Evolutionary conservation across 2,329 filamentous ascomycete genomes (phyloP).

Genomic region (Cladosporium sp.): DNA sequence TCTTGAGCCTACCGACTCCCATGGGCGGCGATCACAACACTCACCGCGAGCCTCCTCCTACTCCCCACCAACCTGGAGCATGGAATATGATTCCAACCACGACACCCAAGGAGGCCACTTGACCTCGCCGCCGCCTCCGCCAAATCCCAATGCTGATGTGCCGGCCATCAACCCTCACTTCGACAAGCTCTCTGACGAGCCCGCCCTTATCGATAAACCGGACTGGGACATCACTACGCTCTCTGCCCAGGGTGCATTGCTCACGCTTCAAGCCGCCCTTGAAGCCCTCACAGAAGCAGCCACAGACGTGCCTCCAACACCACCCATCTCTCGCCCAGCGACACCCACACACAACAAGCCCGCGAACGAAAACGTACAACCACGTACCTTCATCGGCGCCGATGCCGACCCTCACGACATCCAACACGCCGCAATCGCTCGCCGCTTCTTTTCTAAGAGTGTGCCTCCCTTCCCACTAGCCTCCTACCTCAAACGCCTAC

Average conservation of each 20-base stretch:
- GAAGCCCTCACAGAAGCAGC: slow-evolving; percentile 68
- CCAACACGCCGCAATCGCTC: slow-evolving; percentile 82
- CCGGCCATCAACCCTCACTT: slow-evolving; percentile 16
- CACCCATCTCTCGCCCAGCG: slow-evolving; percentile 64
- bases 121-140: slow-evolving; percentile 22
- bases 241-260: slow-evolving; percentile 72
- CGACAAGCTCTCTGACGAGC: slow-evolving; percentile 31
- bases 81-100: slow-evolving; percentile 21
- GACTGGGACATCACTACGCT: slow-evolving; percentile 72
- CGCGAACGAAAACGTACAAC: slow-evolving; percentile 47
- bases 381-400: slow-evolving; percentile 49
- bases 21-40: slow-evolving; percentile 16
- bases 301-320: slow-evolving; percentile 80
- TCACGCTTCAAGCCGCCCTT: slow-evolving; percentile 67
- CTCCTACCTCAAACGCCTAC: slow-evolving; percentile 83
- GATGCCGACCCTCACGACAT: slow-evolving; percentile 72
- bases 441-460: slow-evolving; percentile 90
- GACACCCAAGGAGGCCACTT: slow-evolving; percentile 5
- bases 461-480: slow-evolving; percentile 80
- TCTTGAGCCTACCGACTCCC: slow-evolving; percentile 16
- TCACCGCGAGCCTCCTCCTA: slow-evolving; percentile 15
- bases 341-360: slow-evolving; percentile 58
- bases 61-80: slow-evolving; percentile 17
- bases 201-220: slow-evolving; percentile 37
- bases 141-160: slow-evolving; percentile 20